Evolutionary conservation across 2,329 filamentous ascomycete genomes (phyloP), one percentile per base, ranked within the genome.

Genomic region (Alternaria ethzedia): DNA sequence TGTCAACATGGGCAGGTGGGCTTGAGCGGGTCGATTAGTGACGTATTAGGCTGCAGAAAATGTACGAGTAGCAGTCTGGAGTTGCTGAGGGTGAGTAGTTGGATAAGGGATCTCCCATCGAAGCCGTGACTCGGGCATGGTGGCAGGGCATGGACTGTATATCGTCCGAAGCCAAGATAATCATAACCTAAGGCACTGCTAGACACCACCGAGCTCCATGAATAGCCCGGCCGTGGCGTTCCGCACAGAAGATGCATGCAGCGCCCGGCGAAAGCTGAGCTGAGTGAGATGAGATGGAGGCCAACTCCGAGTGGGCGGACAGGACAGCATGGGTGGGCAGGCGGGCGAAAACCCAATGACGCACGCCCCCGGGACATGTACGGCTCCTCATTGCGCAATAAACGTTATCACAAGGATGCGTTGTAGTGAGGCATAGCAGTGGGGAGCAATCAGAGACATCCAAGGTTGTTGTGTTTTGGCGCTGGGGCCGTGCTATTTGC

Each of bases 141-240:
- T 66, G 58, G 65, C 66, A 65, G 67, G 61, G 63, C 67, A 68
- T 56, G 64, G 57, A 57, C 49, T 68, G 59, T 66, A 64, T 58
- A 67, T 61, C 59, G 55, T 55, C 65, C 61, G 59, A 44, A 43
- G 63, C 64, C 64, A 72, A 68, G 70, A 73, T 73, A 72, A 70
- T 49, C 67, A 63, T 65, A 41, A 50, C 50, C 54, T 60, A 62
- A 60, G 64, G 59, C 51, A 46, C 44, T 51, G 55, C 36, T 57
- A 47, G 54, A 59, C 65, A 66, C 61, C 59, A 30, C 43, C 43
- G 36, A 57, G 50, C 57, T 55, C 59, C 58, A 64, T 64, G 64
- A 66, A 62, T 67, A 47, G 63, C 46, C 54, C 21, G 41, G 41
- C 32, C 56, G 61, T 61, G 66, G 67, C 61, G 66, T 57, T 56